Evolutionary conservation across 2,329 filamentous ascomycete species (phyloP), one percentile per base, ranked within the genome.

Genomic region (Penicillium sp.): DNA sequence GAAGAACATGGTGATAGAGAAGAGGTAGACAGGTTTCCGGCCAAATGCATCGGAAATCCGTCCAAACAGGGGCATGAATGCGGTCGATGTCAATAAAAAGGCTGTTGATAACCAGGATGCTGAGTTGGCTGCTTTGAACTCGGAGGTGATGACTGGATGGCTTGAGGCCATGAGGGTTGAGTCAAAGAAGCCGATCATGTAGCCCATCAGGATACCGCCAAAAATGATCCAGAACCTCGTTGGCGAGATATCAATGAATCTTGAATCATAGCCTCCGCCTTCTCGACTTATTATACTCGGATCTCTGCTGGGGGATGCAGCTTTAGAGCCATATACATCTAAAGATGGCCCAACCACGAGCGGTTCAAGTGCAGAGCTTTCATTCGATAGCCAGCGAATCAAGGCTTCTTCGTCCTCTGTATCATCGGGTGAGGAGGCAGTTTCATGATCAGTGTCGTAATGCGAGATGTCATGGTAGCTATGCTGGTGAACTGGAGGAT

Each of bases 71-170:
- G 90, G 89, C 71, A 91, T 87, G 53, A 90, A 87, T 23, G 86
- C 84, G 1, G 89, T 91, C 4, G 84, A 89, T 0, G 89, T 91
- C 35, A 94, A 78, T 34, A 93, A 73, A 60, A 91, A 93, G 0
- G 88, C 84, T 0, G 89, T 93, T 1, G 88, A 91, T 4, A 93
- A 78, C 90, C 90, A 94, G 2, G 89, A 91, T 3, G 90, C 90
- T 43, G 84, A 84, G 70, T 93, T 91, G 30, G 88, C 89, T 45
- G 87, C 83, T 57, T 85, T 77, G 71, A 93, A 93, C 70, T 92
- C 85, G 0, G 88, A 91, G 0, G 89, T 91, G 57, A 93, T 91
- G 53, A 90, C 87, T 0, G 89, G 89, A 70, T 94, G 89, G 39
- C 82, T 87, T 2, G 88, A 90, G 4, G 88, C 88, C 88, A 93